Base-by-base conservation (phyloP, 495 filamentous ascomycete species). In the Penicillium cataractarum region DNA sequence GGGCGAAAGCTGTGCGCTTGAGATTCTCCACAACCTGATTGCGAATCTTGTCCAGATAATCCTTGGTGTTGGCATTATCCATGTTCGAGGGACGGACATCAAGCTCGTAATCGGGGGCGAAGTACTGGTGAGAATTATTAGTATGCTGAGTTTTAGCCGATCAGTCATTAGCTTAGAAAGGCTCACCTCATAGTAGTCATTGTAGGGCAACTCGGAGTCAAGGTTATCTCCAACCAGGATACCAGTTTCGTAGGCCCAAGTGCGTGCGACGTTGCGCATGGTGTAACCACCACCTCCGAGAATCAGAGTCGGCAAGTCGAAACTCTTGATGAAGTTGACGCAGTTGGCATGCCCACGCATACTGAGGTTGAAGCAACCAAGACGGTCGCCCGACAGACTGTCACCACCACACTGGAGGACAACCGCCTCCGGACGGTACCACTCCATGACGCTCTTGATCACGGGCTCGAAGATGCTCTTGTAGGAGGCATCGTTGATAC, bases 321-420 rank as follows among this genome's bases (percentile, higher is more conserved):
- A 99, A 69, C 86, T 89, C 77, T 96, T 96, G 39, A 99, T 92
- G 66, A 89, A 99, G 58, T 90, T 91, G 42, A 99, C 95, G 70
- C 95, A 99, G 78, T 98, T 99, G 42, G 96, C 95, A 64, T 99
- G 95, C 6, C 95, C 95, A 51, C 87, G 83, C 95, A 99, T 98
- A 74, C 92, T 97, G 19, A 99, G 82, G 69, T 99, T 99, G 77
- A 99, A 99, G 76, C 95, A 98, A 33, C 95, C 95, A 22, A 99
- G 80, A 42, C 96, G 87, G 78, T 99, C 95, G 22, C 95, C 95
- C 2, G 92, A 97, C 40, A 99, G 78, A 75, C 90, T 94, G 75
- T 99, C 95, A 39, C 96, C 94, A 59, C 95, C 95, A 68, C 95
- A 99, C 76, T 99, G 95, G 17, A 99, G 84, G 21, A 99, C 95